Percentiles rank a stretch among this genome's conserved stretches.
These are phyloP conservation scores for Lanmaoa pseudosensibilis DNA, from an alignment of 768 basidiomycete species.

Conservation along the genomic window DNA sequence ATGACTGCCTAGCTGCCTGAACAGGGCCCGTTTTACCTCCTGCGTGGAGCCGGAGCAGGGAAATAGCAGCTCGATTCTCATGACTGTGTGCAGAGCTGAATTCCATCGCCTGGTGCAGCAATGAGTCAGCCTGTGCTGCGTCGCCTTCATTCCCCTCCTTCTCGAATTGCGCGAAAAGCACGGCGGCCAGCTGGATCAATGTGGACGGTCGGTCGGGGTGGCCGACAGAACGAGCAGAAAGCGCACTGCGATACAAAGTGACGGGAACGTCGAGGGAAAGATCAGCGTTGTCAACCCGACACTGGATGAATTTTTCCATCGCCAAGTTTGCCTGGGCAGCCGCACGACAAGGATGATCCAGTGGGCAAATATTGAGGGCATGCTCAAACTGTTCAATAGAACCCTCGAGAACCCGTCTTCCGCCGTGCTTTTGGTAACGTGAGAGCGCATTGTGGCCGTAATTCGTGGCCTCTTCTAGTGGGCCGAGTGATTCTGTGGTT, in stretches of 20 bases:
- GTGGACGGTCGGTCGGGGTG: conserved; percentile 4
- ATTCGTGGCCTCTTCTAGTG: conserved; percentile 1
- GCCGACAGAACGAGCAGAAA: neutral
- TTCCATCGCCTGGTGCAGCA: neutral
- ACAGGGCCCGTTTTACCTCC: neutral
- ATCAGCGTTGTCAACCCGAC: neutral
- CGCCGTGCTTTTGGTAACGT: neutral
- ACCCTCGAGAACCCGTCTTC: neutral
- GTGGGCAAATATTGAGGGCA: neutral
- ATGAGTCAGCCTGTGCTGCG: neutral
- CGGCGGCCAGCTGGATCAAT: neutral
- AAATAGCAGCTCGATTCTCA: no score
- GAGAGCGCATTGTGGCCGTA: neutral
- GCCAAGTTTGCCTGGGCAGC: conserved; percentile 4
- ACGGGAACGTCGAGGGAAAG: neutral
- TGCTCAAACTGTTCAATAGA: neutral
- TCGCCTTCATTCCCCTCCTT: neutral
- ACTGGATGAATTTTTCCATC: neutral
- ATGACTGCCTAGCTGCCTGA: no score
- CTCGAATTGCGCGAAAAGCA: neutral
- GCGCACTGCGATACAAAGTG: neutral
- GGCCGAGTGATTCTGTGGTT: neutral
- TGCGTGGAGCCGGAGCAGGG: no score
- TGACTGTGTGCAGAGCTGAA: neutral
- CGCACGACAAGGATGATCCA: conserved; percentile 1